Percentiles rank a stretch among this genome's conserved stretches.
Conservation (phyloP, 768 basidiomycete species). For the Russula virescens region DNA sequence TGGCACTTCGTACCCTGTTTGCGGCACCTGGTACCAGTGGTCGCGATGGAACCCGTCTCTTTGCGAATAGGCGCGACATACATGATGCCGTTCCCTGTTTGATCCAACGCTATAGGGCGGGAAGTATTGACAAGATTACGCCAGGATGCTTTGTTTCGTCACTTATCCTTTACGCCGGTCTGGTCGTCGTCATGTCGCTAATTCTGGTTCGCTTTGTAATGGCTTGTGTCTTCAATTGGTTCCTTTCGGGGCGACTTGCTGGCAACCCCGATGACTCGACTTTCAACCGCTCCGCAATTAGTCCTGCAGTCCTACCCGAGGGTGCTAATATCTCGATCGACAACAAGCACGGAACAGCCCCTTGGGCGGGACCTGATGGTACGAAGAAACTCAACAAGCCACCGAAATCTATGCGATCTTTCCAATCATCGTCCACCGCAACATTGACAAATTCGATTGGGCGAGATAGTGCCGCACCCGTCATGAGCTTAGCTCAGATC, state of each 20-base stretch:
- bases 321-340: conserved; percentile 93
- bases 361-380: conserved; percentile 70
- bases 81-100: conserved; percentile 73
- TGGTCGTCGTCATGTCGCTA: conserved; percentile 86
- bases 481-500: conserved; percentile 84
- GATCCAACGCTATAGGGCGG: conserved; percentile 79
- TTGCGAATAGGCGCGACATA: conserved; percentile 64
- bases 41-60: conserved; percentile 86
- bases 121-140: conserved; percentile 93
- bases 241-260: conserved; percentile 77
- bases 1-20: conserved; percentile 72
- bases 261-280: conserved; percentile 66
- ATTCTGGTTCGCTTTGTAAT: conserved; percentile 90
- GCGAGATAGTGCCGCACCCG: conserved; percentile 42
- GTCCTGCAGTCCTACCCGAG: conserved; percentile 92
- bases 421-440: conserved; percentile 47
- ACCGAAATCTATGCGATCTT: conserved; percentile 43
- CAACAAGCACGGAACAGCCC: conserved; percentile 87
- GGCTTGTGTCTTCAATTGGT: conserved; percentile 98
- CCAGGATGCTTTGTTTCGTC: conserved; percentile 92
- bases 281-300: conserved; percentile 78
- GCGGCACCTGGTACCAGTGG: conserved; percentile 48
- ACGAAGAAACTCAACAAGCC: conserved; percentile 46
- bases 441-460: conserved; percentile 44
- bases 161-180: conserved; percentile 82